Conservation (phyloP, 2,329 filamentous ascomycete species). For the Endothia cerciana region DNA sequence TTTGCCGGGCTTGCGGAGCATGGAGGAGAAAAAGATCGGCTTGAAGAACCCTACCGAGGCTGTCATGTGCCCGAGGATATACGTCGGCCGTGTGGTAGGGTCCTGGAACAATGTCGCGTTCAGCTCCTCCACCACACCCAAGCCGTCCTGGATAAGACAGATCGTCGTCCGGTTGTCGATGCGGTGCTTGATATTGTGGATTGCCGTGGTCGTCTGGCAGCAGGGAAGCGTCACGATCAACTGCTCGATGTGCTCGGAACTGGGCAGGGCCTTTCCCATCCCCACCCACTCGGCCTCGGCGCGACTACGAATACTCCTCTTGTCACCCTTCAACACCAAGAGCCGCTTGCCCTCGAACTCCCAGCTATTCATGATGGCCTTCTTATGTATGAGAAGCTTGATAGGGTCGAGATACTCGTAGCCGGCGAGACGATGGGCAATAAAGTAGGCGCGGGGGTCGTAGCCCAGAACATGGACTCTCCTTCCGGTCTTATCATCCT, state of each 20-base stretch:
- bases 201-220: constrained; percentile 32
- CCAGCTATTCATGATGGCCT: constrained; percentile 34
- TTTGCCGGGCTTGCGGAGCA: constrained; percentile 40
- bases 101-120: constrained; percentile 73
- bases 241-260: constrained; percentile 32
- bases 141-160: constrained; percentile 43
- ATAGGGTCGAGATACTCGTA: constrained; percentile 36
- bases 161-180: constrained; percentile 41
- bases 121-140: constrained; percentile 81
- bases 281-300: constrained; percentile 34
- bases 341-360: constrained; percentile 30
- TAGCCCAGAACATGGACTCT: constrained; percentile 27
- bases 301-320: constrained; percentile 27
- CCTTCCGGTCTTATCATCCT: constrained; percentile 6
- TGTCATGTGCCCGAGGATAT: constrained; percentile 70
- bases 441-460: constrained; percentile 32
- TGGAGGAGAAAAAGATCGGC: constrained; percentile 44
- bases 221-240: constrained; percentile 40
- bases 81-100: constrained; percentile 67
- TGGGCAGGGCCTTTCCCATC: constrained; percentile 16
- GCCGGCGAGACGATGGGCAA: constrained; percentile 38
- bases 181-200: constrained; percentile 36
- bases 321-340: constrained; percentile 29
- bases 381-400: constrained; percentile 35
- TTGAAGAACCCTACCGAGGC: constrained; percentile 50